A percentile compares a stretch with the other conserved stretches of the same genome.
These are phyloP conservation scores for Porcisia deanei DNA, from an alignment of 208 protist species.

Conservation along the genomic window DNA sequence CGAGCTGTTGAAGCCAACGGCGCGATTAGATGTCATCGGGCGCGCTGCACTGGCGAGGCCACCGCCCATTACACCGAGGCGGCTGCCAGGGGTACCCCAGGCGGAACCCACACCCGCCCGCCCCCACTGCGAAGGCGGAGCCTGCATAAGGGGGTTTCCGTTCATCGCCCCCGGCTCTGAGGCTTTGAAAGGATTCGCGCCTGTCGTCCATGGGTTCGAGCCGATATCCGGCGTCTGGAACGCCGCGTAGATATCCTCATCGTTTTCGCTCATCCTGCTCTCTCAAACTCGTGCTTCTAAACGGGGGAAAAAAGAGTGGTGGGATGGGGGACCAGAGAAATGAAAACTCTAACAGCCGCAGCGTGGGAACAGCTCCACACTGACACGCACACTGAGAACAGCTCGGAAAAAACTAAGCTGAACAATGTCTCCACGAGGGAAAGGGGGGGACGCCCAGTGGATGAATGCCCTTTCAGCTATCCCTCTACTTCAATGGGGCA, in stretches of 20 bases:
- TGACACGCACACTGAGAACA: background rate
- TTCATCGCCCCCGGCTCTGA: slow-evolving; percentile 25
- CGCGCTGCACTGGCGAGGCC: slow-evolving; percentile 58
- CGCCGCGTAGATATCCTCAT: slow-evolving; percentile 80
- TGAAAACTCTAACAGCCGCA: background rate
- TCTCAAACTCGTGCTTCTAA: background rate
- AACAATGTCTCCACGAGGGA: background rate
- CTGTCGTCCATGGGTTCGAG: slow-evolving; percentile 42
- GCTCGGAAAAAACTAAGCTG: background rate
- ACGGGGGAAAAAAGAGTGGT: background rate
- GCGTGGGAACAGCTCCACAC: background rate
- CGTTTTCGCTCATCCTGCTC: slow-evolving; percentile 24
- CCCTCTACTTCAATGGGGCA: background rate
- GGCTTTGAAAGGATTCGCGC: slow-evolving; percentile 41
- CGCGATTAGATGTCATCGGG: slow-evolving; percentile 94
- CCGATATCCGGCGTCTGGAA: slow-evolving; percentile 65
- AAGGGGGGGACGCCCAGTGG: background rate
- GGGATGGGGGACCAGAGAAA: background rate
- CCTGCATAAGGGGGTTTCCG: slow-evolving; percentile 78
- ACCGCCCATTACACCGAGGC: slow-evolving; percentile 68
- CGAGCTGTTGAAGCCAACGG: slow-evolving; percentile 82
- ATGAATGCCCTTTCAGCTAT: background rate
- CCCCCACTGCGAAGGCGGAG: slow-evolving; percentile 84
- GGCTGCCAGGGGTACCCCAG: slow-evolving; percentile 71
- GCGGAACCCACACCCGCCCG: slow-evolving; percentile 54